Percentiles rank a stretch among this genome's conserved stretches.
Conservation (phyloP, 129 eudicot genomes). For the Chrysanthemum lavandulifolium region DNA sequence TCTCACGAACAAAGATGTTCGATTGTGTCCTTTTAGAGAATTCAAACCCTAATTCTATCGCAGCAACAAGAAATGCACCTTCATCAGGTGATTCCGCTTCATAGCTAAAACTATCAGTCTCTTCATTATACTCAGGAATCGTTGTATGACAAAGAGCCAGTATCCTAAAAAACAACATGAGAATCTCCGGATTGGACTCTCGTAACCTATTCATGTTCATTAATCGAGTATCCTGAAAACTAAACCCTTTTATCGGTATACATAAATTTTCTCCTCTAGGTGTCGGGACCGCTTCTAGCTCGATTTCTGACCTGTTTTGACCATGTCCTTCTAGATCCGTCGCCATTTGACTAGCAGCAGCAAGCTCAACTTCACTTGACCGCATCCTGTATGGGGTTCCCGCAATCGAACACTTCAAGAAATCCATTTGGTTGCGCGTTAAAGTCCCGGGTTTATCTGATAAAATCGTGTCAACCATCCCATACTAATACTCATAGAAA, state of each 20-base stretch:
- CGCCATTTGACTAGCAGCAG: constrained; percentile 94
- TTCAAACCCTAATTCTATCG: constrained; percentile 94
- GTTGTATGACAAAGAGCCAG: constrained; percentile 97
- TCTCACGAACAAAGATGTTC: constrained; percentile 74
- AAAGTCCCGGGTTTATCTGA: constrained; percentile 98
- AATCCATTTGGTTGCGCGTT: constrained; percentile 97
- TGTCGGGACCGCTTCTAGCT: constrained; percentile 50
- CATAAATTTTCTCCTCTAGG: constrained; percentile 42
- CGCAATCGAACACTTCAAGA: constrained; percentile 88
- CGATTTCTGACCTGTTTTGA: constrained; percentile 54
- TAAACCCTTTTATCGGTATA: constrained; percentile 64
- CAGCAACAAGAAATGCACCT: constrained; percentile 97
- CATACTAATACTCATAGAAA: constrained; percentile 41
- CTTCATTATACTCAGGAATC: constrained; percentile 83
- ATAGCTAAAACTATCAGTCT: constrained; percentile 59
- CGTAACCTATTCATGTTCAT: constrained; percentile 77
- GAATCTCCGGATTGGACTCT: constrained; percentile 63
- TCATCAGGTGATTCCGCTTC: constrained; percentile 99
- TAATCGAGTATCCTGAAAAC: constrained; percentile 75
- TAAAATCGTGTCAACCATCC: constrained; percentile 91
- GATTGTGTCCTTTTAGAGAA: constrained; percentile 83
- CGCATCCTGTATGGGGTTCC: constrained; percentile 75
- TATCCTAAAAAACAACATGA: constrained; percentile 74
- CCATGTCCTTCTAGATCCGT: constrained; percentile 68
- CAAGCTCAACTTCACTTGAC: constrained; percentile 89